A percentile compares a stretch with the other conserved stretches of the same genome.
phyloP scores from a whole-genome alignment of 805 yeast species.

The Metschnikowia vanudenii region DNA sequence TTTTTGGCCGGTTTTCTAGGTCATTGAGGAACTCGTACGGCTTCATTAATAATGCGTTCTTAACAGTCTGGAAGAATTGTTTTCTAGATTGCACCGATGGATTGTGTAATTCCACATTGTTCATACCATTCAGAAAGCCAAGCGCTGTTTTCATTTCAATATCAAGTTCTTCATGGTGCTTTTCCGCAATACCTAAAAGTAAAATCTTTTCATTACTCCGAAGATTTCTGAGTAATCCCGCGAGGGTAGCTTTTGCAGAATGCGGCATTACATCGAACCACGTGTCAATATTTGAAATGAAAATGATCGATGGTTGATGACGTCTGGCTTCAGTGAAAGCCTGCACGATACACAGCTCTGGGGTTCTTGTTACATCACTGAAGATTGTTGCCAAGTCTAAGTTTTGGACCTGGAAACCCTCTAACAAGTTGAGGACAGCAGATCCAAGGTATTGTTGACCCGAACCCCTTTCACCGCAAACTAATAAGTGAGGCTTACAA shows the following conservation, averaged over 20 bases:
- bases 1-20: constrained; percentile 51
- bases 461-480: constrained; percentile 71
- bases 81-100: constrained; percentile 50
- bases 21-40: constrained; percentile 74
- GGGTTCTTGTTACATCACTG: constrained; percentile 75
- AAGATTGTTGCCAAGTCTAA: constrained; percentile 76
- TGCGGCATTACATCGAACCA: constrained; percentile 70
- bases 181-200: constrained; percentile 69
- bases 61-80: constrained; percentile 55
- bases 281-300: constrained; percentile 76
- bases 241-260: constrained; percentile 68
- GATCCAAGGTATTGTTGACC: constrained; percentile 86
- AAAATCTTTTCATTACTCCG: constrained; percentile 71
- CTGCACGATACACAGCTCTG: constrained; percentile 82
- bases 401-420: constrained; percentile 86
- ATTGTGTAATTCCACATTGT: constrained; percentile 42
- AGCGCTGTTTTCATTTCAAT: constrained; percentile 53
- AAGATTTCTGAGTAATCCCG: constrained; percentile 65
- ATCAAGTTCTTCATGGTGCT: constrained; percentile 38
- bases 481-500: constrained; percentile 76
- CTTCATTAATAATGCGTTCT: constrained; percentile 56
- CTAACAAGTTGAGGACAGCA: constrained; percentile 77
- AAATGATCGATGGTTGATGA: constrained; percentile 83
- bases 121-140: constrained; percentile 49
- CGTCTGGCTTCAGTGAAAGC: constrained; percentile 83